These are phyloP conservation scores for Phlebopus sp. DNA, from an alignment of 1,284 basidiomycete species.

Conservation along the genomic window DNA sequence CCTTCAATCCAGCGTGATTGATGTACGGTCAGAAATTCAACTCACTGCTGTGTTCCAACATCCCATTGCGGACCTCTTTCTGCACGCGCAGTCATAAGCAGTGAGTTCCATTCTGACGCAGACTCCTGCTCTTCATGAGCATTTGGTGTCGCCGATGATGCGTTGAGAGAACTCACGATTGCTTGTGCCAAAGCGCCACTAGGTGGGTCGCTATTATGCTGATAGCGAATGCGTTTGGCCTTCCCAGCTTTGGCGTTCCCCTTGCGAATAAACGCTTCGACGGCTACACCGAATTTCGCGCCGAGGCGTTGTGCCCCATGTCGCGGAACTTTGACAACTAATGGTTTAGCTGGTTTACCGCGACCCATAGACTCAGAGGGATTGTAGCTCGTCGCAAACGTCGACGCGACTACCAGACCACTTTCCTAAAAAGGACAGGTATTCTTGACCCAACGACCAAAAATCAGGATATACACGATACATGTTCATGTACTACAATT, in stretches of 20 bases:
- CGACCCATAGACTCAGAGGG: slow-evolving; percentile 21
- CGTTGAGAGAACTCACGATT: slow-evolving; percentile 44
- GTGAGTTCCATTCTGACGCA: slow-evolving; percentile 81
- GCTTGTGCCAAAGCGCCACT: slow-evolving; percentile 49
- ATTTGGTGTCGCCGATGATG: neutral
- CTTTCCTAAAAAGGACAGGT: no score
- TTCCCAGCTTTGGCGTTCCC: slow-evolving; percentile 28
- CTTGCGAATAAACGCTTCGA: slow-evolving; percentile 52
- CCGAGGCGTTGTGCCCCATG: slow-evolving; percentile 72
- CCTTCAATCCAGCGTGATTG: slow-evolving; percentile 1
- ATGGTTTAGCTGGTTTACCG: slow-evolving; percentile 31
- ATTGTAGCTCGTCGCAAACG: no score
- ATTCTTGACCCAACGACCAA: no score
- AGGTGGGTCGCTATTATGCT: slow-evolving; percentile 57
- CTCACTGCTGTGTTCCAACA: slow-evolving; percentile 76
- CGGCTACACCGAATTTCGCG: slow-evolving; percentile 55
- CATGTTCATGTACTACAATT: no score
- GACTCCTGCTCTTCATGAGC: slow-evolving; percentile 51
- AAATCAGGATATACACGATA: no score
- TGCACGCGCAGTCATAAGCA: slow-evolving; percentile 72
- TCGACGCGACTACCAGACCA: no score
- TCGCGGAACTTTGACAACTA: slow-evolving; percentile 66
- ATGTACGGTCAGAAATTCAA: slow-evolving; percentile 5
- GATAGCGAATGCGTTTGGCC: slow-evolving; percentile 49
- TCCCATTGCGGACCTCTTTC: slow-evolving; percentile 83